Base-by-base conservation (phyloP, 257 asterid genomes). In the Ballota nigra region DNA sequence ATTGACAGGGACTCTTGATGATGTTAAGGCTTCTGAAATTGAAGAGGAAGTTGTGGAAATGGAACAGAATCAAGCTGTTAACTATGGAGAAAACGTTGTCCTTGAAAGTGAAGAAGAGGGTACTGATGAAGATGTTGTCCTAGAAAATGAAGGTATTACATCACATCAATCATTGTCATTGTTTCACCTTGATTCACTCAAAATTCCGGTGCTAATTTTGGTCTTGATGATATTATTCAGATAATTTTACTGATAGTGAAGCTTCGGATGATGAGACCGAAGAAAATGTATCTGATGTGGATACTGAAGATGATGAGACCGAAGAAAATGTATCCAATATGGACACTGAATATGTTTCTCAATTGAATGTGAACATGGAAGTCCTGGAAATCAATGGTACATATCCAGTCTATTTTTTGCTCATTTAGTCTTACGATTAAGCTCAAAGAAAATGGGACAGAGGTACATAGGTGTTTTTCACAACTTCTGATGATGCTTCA, bases 191-290 rank as follows among this genome's bases (percentile, higher is more conserved):
- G 2, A 10, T 11, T 23, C 0, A 12, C 22, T 33, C 8, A 15
- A 11, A 23, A 10, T 19, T 20, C 7, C 29, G 1, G 29, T 19
- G 4, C 36, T 26, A 23, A 22, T 11, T 23, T 11, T 26, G 6
- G 2, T 12, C 13, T 15, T 23, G 9, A 26, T 58, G 40, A 29
- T 28, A 24, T 58, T 58, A 26, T 36, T 28, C 55, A 66, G 69
- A 33, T 73, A 10, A 55, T 68, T 55, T 10, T 24, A 62, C 56
- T 49, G 76, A 10, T 56, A 61, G 33, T 33, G 63, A 72, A 56
- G 59, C 31, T 12, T 22, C 58, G 26, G 40, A 2, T 0, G 40
- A 29, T 43, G 73, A 73, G 65, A 55, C 10, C 18, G 74, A 60
- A 66, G 45, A 31, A 31, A 31, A 2, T 31, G 0, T 5, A 3